Base-by-base conservation (phyloP, 352 stramenopile species). In the Phytophthora tubulina region DNA sequence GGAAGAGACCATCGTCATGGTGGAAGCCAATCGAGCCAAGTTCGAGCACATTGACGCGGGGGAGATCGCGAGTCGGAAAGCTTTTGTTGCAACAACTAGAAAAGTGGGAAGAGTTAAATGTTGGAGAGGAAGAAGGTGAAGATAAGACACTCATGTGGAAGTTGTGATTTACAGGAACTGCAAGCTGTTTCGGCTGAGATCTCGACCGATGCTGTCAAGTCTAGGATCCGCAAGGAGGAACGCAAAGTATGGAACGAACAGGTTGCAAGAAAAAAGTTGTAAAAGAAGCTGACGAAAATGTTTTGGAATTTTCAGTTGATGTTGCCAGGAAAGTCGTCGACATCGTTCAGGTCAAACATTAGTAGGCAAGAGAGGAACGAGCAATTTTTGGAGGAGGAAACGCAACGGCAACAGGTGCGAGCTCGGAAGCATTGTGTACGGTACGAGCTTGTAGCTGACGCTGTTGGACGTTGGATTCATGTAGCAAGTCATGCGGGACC, bases 1-100 rank as follows among this genome's bases (percentile, higher is more conserved):
- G 11, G 88, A 95, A 56, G 84, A 95, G 56, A 95, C 84, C 6
- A 93, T 95, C 64, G 84, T 90, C 55, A 90, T 89, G 76, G 87
- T 95, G 49, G 86, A 94, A 49, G 82, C 82, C 50, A 93, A 95
- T 68, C 81, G 88, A 57, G 75, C 80, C 63, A 93, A 91, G 69
- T 95, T 93, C 50, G 82, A 89, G 50, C 88, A 95, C 76, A 95
- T 95, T 71, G 88, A 92, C 57, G 80, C 77, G 36, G 71, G 55
- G 21, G 85, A 93, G 38, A 83, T 93, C 41, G 70, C 87, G 13
- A 86, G 76, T 78, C 85, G 87, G 15, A 92, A 91, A 65, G 69
- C 74, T 5, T 94, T 94, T 63, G 85, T 94, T 2, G 84, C 84
- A 2, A 63, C 80, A 0, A 91, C 81, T 27, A 67, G 76, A 53